Evolutionary conservation across 2,329 filamentous ascomycete species (phyloP).

Genomic region (Aureobasidium lini): DNA sequence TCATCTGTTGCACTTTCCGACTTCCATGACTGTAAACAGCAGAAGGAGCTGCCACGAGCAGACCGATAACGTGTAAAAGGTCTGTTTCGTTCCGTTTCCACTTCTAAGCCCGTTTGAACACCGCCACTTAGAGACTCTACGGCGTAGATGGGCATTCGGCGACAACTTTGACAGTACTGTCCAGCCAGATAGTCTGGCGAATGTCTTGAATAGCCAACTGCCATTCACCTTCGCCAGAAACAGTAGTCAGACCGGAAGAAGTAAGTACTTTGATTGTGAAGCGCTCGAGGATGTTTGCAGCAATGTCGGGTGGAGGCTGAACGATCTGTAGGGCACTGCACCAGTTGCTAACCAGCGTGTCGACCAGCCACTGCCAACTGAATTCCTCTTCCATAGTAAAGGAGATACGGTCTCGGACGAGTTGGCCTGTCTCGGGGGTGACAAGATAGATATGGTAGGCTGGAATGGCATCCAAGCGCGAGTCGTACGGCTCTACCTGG

Average conservation of each 20-base stretch:
- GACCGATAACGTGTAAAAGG: background rate
- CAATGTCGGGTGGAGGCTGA: conserved; percentile 4
- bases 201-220: conserved; percentile 7
- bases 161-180: conserved; percentile 9
- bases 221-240: conserved; percentile 11
- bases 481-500: background rate
- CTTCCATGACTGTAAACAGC: no score
- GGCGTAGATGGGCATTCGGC: background rate
- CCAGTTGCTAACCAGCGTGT: conserved; percentile 9
- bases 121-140: background rate
- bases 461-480: background rate
- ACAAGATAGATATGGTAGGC: conserved; percentile 11
- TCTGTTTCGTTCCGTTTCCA: background rate
- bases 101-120: background rate
- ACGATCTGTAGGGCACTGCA: conserved; percentile 3
- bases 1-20: no score
- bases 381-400: conserved; percentile 1
- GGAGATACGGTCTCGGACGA: conserved; percentile 7
- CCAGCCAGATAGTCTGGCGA: conserved; percentile 12
- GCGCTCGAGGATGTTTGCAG: conserved; percentile 1
- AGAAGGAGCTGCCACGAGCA: no score
- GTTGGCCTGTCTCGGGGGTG: background rate
- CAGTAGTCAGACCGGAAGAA: conserved; percentile 10
- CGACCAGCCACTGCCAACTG: conserved; percentile 1
- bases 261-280: conserved; percentile 13